Evolutionary conservation across 2,329 filamentous ascomycete species (phyloP).

Genomic region (Helotiales sp.): DNA sequence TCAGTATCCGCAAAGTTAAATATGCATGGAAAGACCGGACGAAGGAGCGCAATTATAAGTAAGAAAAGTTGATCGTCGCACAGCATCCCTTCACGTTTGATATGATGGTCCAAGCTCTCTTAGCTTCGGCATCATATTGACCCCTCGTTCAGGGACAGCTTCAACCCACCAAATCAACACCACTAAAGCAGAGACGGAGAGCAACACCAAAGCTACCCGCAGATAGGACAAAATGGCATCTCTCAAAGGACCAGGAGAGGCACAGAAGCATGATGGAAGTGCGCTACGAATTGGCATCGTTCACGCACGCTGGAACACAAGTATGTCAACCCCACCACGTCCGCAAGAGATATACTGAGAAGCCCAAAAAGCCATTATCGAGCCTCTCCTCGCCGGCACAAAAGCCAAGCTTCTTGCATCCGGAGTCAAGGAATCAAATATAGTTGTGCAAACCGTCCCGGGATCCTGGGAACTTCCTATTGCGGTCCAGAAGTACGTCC

Average conservation of each 20-base stretch:
- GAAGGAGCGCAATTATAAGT: neutral
- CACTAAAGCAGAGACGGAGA: neutral
- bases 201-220: neutral
- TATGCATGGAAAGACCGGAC: neutral
- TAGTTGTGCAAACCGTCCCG: constrained; percentile 85
- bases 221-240: constrained; percentile 27
- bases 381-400: constrained; percentile 77
- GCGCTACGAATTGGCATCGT: constrained; percentile 89
- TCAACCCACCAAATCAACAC: neutral
- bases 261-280: constrained; percentile 64
- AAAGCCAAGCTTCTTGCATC: constrained; percentile 74
- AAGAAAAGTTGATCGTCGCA: neutral
- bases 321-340: constrained; percentile 21
- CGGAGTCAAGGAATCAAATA: constrained; percentile 85
- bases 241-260: constrained; percentile 61
- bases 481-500: constrained; percentile 57
- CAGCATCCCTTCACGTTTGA: constrained; percentile 1
- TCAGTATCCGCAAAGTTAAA: neutral
- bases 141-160: neutral
- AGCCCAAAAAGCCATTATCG: constrained; percentile 67
- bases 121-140: neutral
- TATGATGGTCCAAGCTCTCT: constrained; percentile 1
- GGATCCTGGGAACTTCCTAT: constrained; percentile 94
- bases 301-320: constrained; percentile 88
- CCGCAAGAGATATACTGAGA: neutral